These are phyloP conservation scores for Aspergillus bombycis DNA, from an alignment of 2,329 filamentous ascomycete species.

Conservation along the genomic window DNA sequence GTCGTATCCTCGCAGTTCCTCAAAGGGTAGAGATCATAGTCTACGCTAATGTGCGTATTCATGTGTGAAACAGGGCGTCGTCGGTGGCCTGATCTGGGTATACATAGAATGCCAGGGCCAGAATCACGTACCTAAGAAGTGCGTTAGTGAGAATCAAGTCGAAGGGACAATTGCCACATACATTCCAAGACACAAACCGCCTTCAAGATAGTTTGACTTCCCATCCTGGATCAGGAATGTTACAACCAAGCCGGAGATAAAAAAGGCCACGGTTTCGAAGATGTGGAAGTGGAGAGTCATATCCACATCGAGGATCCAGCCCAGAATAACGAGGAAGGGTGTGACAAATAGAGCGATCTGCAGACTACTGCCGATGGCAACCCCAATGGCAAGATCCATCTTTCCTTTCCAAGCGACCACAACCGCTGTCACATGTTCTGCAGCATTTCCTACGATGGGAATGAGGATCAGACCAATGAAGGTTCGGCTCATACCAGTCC, in stretches of 20 bases:
- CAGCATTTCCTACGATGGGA: constrained; percentile 78
- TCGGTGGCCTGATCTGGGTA: constrained; percentile 47
- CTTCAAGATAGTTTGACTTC: constrained; percentile 82
- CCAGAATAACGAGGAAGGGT: constrained; percentile 76
- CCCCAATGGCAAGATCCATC: constrained; percentile 70
- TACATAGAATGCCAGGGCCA: constrained; percentile 53
- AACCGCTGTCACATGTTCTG: constrained; percentile 79
- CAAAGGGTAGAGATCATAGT: not conserved
- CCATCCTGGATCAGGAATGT: constrained; percentile 77
- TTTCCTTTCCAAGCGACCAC: constrained; percentile 77
- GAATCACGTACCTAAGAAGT: constrained; percentile 43
- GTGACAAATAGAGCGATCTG: constrained; percentile 83
- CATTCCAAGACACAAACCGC: constrained; percentile 68
- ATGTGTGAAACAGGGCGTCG: constrained; percentile 18
- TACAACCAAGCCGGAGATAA: constrained; percentile 73
- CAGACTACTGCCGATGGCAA: constrained; percentile 79
- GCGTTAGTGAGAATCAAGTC: constrained; percentile 12
- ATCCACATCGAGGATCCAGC: constrained; percentile 72
- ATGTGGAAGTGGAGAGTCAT: constrained; percentile 83
- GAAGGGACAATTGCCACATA: constrained; percentile 36
- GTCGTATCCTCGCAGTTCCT: not conserved
- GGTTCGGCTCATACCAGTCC: constrained; percentile 73
- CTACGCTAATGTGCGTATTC: not conserved
- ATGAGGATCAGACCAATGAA: constrained; percentile 81
- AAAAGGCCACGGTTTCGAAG: constrained; percentile 78